Conservation (phyloP, 495 filamentous ascomycete genomes). For the Penicillium egyptiacum region DNA sequence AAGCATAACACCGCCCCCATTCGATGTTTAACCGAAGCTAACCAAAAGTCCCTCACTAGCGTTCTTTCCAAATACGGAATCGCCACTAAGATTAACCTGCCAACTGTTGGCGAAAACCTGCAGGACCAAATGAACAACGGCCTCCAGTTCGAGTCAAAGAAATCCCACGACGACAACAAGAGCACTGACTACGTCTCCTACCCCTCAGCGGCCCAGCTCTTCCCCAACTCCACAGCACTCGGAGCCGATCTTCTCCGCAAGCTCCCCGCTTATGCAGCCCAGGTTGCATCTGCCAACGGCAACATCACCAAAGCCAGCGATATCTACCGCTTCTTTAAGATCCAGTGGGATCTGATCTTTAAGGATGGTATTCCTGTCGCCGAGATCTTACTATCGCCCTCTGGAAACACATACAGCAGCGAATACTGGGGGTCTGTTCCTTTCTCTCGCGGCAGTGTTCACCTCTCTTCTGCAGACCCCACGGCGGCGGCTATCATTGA, state of each 20-base stretch:
- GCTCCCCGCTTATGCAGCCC: conserved; percentile 23
- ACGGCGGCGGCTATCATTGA: conserved; percentile 45
- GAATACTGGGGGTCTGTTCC: conserved; percentile 48
- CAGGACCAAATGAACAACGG: conserved; percentile 30
- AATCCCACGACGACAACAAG: conserved; percentile 7
- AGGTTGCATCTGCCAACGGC: conserved; percentile 21
- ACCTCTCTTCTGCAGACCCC: conserved; percentile 46
- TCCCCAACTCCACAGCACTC: conserved; percentile 19
- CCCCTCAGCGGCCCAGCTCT: conserved; percentile 20
- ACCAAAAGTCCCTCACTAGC: conserved; percentile 2
- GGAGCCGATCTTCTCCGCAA: conserved; percentile 18
- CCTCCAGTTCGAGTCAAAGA: conserved; percentile 17
- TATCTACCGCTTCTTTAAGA: conserved; percentile 24
- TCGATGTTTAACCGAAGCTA: not conserved
- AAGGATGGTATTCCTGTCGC: conserved; percentile 42
- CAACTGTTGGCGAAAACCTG: conserved; percentile 27
- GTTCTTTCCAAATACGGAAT: conserved; percentile 24
- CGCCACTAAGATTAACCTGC: conserved; percentile 21
- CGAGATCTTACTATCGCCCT: conserved; percentile 36
- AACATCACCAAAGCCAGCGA: conserved; percentile 20
- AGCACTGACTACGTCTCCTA: conserved; percentile 22
- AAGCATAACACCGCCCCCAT: not conserved
- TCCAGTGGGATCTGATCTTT: conserved; percentile 32
- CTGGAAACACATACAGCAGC: conserved; percentile 23
- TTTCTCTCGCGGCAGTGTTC: conserved; percentile 58